Evolutionary conservation across 441 rosid genomes (phyloP).

Genomic region (Erodium texanum): DNA sequence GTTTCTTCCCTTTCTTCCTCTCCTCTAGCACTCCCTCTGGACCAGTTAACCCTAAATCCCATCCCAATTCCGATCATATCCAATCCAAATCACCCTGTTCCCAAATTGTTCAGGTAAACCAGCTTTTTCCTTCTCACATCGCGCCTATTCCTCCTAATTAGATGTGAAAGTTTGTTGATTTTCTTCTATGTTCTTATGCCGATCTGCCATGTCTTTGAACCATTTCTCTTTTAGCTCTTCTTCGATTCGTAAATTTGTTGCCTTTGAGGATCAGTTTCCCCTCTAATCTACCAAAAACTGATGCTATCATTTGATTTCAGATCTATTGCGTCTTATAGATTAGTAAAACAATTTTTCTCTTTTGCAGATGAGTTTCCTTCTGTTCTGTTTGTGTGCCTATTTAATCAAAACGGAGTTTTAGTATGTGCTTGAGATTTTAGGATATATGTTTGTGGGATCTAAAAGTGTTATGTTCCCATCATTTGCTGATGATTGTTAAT

Average conservation of each 20-base stretch:
- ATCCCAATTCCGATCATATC: not conserved
- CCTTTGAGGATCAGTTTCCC: not conserved
- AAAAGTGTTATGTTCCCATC: not conserved
- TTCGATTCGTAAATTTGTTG: not conserved
- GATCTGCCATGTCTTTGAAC: not conserved
- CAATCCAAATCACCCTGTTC: not conserved
- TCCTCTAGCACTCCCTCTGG: not conserved
- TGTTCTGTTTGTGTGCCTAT: not conserved
- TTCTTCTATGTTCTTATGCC: not conserved
- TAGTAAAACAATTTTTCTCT: not conserved
- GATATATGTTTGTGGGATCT: not conserved
- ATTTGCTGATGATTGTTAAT: not conserved
- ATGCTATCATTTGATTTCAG: not conserved
- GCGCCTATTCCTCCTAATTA: not conserved
- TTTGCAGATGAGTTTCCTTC: not conserved
- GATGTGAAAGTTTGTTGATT: not conserved
- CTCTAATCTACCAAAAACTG: not conserved
- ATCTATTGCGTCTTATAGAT: not conserved
- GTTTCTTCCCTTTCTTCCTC: not conserved
- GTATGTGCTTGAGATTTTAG: not conserved
- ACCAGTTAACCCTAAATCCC: not conserved
- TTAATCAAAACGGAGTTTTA: too few species aligned
- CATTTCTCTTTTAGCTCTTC: not conserved
- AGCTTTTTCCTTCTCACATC: too few species aligned
- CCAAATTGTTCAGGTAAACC: not conserved